A percentile compares a stretch with the other conserved stretches of the same genome.
Conservation (phyloP, 2,329 filamentous ascomycete species). For the Fusarium sp. region DNA sequence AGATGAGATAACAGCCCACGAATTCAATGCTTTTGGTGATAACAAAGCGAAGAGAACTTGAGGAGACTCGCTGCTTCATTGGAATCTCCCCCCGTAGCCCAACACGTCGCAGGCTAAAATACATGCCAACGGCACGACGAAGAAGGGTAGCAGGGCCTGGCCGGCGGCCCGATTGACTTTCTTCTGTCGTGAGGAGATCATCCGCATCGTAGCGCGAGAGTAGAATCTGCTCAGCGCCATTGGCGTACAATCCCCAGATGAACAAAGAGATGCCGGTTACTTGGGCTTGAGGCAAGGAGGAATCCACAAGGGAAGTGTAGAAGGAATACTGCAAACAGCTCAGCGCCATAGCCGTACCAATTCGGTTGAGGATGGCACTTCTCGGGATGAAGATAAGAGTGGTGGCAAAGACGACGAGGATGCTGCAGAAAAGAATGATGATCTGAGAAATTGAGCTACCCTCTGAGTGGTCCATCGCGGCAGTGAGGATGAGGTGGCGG, state of each 20-base stretch:
- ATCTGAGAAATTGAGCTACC: not conserved
- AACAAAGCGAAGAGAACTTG: not conserved
- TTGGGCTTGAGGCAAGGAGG: not conserved
- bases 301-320: not conserved
- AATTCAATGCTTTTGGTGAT: not conserved
- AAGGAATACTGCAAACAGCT: not conserved
- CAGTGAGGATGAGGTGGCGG: not conserved
- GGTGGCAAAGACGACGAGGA: accelerated
- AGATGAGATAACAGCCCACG: not conserved
- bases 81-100: not conserved
- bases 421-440: not conserved
- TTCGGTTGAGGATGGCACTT: not conserved
- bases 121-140: not conserved
- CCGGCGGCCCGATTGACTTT: accelerated
- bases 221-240: not conserved
- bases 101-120: not conserved
- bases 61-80: accelerated
- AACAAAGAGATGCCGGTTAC: not conserved
- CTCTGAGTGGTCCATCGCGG: not conserved
- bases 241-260: conserved; percentile 4
- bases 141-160: not conserved
- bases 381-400: not conserved
- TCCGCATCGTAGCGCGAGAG: not conserved
- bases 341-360: not conserved
- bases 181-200: not conserved